Evolutionary conservation across 176 grass and related monocot genomes (phyloP).

Genomic region (Pontederia paniculata): DNA sequence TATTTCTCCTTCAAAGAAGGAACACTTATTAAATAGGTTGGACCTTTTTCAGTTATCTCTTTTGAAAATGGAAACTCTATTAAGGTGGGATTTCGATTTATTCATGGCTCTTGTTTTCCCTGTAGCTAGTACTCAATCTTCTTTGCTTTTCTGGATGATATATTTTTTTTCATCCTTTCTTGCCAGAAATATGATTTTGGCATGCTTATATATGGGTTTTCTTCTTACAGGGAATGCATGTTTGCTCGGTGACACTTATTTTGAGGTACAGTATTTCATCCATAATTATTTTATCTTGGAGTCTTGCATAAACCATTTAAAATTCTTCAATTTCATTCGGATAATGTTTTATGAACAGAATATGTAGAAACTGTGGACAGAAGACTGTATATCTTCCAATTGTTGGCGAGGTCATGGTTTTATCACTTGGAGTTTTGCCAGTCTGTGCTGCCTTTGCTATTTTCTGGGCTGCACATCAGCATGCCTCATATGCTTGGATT

Average conservation of each 20-base stretch:
- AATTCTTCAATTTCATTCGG: too few relatives aligned
- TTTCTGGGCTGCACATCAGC: conserved; percentile 72
- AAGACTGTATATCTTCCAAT: conserved; percentile 51
- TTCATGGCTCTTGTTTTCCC: too few relatives aligned
- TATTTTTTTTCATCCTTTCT: neutral
- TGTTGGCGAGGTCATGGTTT: conserved; percentile 45
- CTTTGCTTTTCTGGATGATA: neutral
- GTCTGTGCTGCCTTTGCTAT: conserved; percentile 61
- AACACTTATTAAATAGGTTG: too few relatives aligned
- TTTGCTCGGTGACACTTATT: conserved; percentile 65
- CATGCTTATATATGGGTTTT: neutral
- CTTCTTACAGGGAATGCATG: conserved; percentile 77
- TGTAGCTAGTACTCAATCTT: too few relatives aligned
- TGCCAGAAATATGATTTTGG: neutral
- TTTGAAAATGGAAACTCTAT: too few relatives aligned
- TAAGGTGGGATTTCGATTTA: too few relatives aligned
- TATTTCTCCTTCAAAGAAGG: too few relatives aligned
- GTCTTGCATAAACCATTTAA: too few relatives aligned
- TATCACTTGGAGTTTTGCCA: conserved; percentile 59
- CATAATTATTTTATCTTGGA: too few relatives aligned
- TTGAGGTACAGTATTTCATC: conserved; percentile 36
- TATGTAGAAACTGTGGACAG: conserved; percentile 62
- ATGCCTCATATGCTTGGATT: conserved; percentile 87
- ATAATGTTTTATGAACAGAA: conserved; percentile 32
- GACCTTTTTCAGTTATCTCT: too few relatives aligned